A percentile compares a stretch with the other conserved stretches of the same genome.
Conservation (phyloP, 768 basidiomycete genomes). For the Leccinum fibrillosum region DNA sequence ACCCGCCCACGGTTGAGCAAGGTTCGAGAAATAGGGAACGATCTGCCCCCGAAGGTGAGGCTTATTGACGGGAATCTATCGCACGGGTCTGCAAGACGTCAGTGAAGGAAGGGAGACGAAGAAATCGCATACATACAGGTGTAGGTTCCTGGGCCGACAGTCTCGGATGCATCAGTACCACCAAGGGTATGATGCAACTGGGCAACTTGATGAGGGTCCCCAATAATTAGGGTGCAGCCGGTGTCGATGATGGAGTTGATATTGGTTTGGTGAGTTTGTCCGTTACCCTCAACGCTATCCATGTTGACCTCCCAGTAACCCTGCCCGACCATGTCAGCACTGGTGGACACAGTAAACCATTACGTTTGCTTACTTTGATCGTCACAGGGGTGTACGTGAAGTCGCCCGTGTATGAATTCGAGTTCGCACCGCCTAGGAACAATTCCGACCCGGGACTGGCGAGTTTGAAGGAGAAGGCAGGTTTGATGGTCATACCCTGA, state of each 20-base stretch:
- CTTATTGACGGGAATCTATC: not conserved
- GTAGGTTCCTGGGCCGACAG: conserved; percentile 29
- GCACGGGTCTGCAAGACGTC: not conserved
- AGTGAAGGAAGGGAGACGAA: not conserved
- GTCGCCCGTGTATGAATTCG: conserved; percentile 39
- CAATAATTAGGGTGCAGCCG: conserved; percentile 18
- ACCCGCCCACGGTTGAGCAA: not conserved
- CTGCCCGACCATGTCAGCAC: not conserved
- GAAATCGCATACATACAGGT: conserved; percentile 13
- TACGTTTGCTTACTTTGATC: not conserved
- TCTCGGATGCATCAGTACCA: conserved; percentile 18
- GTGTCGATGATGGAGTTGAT: conserved; percentile 16
- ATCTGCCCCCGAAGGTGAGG: not conserved
- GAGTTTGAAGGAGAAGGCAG: conserved; percentile 48
- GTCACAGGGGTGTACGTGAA: conserved; percentile 35
- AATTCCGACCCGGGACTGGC: conserved; percentile 38
- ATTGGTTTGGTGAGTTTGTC: too few relatives aligned
- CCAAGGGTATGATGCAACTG: conserved; percentile 23
- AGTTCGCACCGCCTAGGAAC: conserved; percentile 51
- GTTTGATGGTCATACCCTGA: conserved; percentile 24
- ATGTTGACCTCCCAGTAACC: conserved; percentile 20
- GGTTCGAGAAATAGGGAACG: not conserved
- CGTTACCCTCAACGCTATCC: conserved; percentile 1
- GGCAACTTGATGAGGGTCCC: conserved; percentile 5
- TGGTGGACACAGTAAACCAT: not conserved